phyloP scores from a whole-genome alignment of 805 yeast genomes.

The Sungouiozyma ichnusensis region DNA sequence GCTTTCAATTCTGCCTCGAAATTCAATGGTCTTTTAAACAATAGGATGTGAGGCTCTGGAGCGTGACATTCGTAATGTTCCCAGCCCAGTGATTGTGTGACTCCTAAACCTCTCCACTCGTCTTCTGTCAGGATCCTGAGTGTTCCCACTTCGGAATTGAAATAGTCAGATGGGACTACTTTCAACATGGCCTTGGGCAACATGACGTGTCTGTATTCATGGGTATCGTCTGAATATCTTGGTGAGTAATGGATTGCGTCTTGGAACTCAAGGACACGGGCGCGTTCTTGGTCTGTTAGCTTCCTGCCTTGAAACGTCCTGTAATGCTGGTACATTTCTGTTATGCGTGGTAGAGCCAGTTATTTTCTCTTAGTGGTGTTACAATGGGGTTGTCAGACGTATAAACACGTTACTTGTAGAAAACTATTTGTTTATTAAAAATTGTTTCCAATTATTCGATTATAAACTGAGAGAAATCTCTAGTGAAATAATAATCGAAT shows the following conservation, averaged over 20 bases:
- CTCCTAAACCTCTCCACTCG: slow-evolving; percentile 98
- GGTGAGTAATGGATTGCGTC: slow-evolving; percentile 93
- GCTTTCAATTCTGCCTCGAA: slow-evolving; percentile 35
- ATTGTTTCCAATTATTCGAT: background rate
- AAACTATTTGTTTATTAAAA: background rate
- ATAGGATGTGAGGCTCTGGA: slow-evolving; percentile 94
- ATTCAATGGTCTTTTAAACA: slow-evolving; percentile 66
- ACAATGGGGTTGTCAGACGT: background rate
- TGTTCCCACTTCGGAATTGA: slow-evolving; percentile 89
- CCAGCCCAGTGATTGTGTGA: slow-evolving; percentile 97
- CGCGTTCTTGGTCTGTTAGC: slow-evolving; percentile 72
- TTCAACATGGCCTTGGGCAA: slow-evolving; percentile 93
- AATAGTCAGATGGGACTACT: slow-evolving; percentile 87
- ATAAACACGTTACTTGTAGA: background rate
- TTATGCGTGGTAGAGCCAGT: background rate
- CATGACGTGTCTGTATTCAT: slow-evolving; percentile 94
- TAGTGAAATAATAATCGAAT: background rate
- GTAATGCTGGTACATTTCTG: slow-evolving; percentile 24
- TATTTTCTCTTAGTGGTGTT: background rate
- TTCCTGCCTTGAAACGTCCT: slow-evolving; percentile 42
- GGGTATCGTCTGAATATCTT: slow-evolving; percentile 78
- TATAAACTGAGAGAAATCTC: background rate
- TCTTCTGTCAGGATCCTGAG: slow-evolving; percentile 83
- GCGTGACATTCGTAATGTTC: slow-evolving; percentile 96
- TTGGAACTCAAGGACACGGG: slow-evolving; percentile 80